Evolutionary conservation across 2,329 filamentous ascomycete species (phyloP).

Genomic region (Penicillium sp.): DNA sequence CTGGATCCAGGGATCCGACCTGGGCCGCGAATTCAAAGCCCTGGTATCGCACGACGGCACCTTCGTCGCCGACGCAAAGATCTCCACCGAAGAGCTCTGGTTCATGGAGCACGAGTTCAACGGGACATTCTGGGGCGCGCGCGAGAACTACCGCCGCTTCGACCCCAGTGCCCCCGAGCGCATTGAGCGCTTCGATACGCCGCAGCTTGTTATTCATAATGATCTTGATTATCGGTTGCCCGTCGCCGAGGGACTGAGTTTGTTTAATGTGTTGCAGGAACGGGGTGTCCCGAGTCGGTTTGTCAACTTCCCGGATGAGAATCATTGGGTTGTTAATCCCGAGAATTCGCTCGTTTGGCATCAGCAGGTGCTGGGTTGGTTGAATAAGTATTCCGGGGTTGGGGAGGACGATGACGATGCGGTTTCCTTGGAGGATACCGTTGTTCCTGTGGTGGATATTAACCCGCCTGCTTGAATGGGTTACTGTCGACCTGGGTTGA

Average conservation of each 20-base stretch:
- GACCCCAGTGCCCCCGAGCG: conserved; percentile 64
- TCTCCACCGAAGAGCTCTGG: conserved; percentile 58
- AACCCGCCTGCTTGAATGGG: conserved; percentile 22
- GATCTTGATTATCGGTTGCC: conserved; percentile 86
- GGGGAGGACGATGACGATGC: conserved; percentile 33
- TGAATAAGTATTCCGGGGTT: conserved; percentile 58
- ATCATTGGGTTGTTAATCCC: conserved; percentile 67
- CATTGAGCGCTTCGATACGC: conserved; percentile 74
- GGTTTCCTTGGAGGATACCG: conserved; percentile 40
- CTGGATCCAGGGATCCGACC: conserved; percentile 86
- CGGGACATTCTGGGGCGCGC: conserved; percentile 58
- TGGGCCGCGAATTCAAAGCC: conserved; percentile 84
- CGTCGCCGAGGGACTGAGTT: conserved; percentile 76
- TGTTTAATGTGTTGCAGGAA: conserved; percentile 81
- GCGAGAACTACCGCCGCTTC: conserved; percentile 70
- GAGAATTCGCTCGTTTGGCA: conserved; percentile 94
- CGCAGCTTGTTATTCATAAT: conserved; percentile 82
- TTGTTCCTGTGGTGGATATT: conserved; percentile 38
- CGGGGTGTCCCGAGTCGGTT: conserved; percentile 75
- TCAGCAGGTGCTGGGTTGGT: conserved; percentile 76
- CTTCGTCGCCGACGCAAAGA: conserved; percentile 64
- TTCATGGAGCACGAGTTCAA: conserved; percentile 58
- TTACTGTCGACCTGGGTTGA: too few relatives aligned
- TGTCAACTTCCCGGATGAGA: conserved; percentile 77
- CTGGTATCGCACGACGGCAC: conserved; percentile 88